A percentile compares a stretch with the other conserved stretches of the same genome.
Conservation (phyloP, 164 flowering plant genomes). For the Umbilicus rupestris region DNA sequence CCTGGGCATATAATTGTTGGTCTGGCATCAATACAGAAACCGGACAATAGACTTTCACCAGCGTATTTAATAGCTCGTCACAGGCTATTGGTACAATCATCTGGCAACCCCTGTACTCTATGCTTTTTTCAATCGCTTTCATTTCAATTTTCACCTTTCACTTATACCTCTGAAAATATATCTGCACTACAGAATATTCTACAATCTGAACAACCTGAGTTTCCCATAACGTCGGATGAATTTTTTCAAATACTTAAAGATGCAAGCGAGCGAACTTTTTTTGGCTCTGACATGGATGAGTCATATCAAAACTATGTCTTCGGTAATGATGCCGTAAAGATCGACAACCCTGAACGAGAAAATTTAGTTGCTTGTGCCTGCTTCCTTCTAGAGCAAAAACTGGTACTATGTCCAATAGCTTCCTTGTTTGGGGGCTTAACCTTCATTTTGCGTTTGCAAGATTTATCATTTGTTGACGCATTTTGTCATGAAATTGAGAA, state of each 20-base stretch:
- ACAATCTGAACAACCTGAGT: constrained; percentile 51
- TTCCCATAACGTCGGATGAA: constrained; percentile 62
- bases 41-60: too few relatives aligned
- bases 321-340: constrained; percentile 62
- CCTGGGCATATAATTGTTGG: too few relatives aligned
- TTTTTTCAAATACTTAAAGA: constrained; percentile 70
- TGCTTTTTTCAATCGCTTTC: too few relatives aligned
- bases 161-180: too few relatives aligned
- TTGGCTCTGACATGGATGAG: constrained; percentile 63
- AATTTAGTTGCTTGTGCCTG: constrained; percentile 71
- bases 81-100: too few relatives aligned
- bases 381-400: constrained; percentile 69
- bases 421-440: too few relatives aligned
- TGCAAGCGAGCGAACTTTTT: constrained; percentile 82
- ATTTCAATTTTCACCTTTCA: too few relatives aligned
- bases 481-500: too few relatives aligned
- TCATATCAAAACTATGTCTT: constrained; percentile 66
- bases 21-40: too few relatives aligned
- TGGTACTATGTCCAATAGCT: constrained; percentile 17
- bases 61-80: too few relatives aligned
- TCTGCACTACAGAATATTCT: constrained; percentile 52
- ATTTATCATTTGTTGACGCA: constrained; percentile 21
- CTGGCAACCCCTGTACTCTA: too few relatives aligned
- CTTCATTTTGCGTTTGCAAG: too few relatives aligned
- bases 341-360: constrained; percentile 43